Evolutionary conservation across 2,329 filamentous ascomycete genomes (phyloP).

Genomic region (Cladophialophora bantiana): DNA sequence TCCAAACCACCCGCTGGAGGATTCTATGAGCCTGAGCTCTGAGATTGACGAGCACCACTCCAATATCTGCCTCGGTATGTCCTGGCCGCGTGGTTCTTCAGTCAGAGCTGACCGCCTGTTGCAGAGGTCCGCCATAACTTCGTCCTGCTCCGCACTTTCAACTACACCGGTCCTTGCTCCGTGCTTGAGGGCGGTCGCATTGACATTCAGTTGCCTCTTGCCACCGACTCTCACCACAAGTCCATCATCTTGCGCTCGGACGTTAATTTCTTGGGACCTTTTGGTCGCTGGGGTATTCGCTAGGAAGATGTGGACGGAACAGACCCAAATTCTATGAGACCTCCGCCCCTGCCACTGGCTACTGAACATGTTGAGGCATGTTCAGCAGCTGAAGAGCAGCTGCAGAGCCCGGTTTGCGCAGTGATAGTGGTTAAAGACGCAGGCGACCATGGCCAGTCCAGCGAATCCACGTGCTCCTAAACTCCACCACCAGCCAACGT

Average conservation of each 20-base stretch:
- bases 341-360: constrained; percentile 18
- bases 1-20: constrained; percentile 12
- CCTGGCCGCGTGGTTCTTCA: not conserved
- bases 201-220: constrained; percentile 28
- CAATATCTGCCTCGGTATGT: constrained; percentile 28
- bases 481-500: constrained; percentile 3
- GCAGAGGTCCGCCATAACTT: constrained; percentile 24
- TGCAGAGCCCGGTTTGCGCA: not conserved
- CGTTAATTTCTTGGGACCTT: constrained; percentile 26
- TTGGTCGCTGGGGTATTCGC: constrained; percentile 27
- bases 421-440: not conserved
- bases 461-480: constrained; percentile 6
- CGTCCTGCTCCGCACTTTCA: constrained; percentile 26
- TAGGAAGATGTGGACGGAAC: constrained; percentile 23
- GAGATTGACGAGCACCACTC: constrained; percentile 23
- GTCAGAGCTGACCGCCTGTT: constrained; percentile 6
- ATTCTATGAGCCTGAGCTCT: constrained; percentile 10
- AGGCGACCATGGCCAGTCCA: not conserved
- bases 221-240: constrained; percentile 14
- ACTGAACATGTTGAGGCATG: not conserved
- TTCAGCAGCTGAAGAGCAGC: not conserved
- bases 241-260: constrained; percentile 29
- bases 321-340: constrained; percentile 27
- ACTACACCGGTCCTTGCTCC: constrained; percentile 9
- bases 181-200: constrained; percentile 14